These are phyloP conservation scores for Chimonanthus praecox DNA, from an alignment of 164 flowering plant species.

Conservation along the genomic window DNA sequence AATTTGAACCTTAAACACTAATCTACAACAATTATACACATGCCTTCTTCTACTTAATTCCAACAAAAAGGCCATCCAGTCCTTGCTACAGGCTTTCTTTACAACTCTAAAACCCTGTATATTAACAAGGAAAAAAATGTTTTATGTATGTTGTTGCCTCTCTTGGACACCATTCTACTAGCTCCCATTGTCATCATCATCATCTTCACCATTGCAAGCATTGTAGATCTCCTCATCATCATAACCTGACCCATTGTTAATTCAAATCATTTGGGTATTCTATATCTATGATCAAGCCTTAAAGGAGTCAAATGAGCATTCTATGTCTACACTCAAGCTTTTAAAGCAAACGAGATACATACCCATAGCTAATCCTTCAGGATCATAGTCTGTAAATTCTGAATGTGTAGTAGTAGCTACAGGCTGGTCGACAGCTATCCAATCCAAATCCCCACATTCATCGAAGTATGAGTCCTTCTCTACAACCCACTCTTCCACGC, in stretches of 20 bases:
- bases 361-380: conserved; percentile 3
- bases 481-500: conserved; percentile 60
- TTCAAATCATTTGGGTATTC: background rate
- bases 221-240: conserved; percentile 10
- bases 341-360: background rate
- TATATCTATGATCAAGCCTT: background rate
- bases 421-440: conserved; percentile 53
- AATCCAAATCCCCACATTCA: conserved; percentile 36
- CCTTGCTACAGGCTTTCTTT: background rate
- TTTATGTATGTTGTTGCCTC: background rate
- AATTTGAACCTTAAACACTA: conserved; percentile 6
- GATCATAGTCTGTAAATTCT: conserved; percentile 8
- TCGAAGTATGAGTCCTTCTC: conserved; percentile 34
- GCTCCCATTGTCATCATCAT: conserved; percentile 3
- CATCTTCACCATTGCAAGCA: background rate
- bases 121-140: background rate
- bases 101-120: background rate
- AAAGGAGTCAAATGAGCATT: background rate
- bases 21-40: background rate
- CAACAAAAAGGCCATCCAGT: background rate
- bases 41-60: background rate
- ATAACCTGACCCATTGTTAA: conserved; percentile 2
- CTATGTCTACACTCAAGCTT: background rate
- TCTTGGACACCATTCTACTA: background rate
- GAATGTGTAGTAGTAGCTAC: conserved; percentile 23